Evolutionary conservation across 495 filamentous ascomycete species (phyloP).

Genomic region (Talaromyces trachyspermus): DNA sequence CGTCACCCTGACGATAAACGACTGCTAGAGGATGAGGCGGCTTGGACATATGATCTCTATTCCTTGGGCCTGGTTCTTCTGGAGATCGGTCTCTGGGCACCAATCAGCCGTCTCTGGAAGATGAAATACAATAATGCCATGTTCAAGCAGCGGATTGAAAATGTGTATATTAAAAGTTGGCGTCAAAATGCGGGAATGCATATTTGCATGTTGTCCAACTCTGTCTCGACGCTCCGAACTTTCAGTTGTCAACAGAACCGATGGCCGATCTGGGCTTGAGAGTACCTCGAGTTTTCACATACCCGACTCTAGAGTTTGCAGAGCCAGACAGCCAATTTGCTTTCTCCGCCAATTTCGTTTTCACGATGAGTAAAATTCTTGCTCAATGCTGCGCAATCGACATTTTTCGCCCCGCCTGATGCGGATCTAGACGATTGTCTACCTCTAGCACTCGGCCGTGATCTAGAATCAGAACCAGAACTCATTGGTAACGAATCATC

Average conservation of each 20-base stretch:
- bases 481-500: conserved; percentile 5
- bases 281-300: conserved; percentile 39
- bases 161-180: conserved; percentile 58
- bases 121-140: conserved; percentile 55
- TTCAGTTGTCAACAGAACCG: conserved; percentile 47
- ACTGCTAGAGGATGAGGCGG: conserved; percentile 41
- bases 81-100: conserved; percentile 86
- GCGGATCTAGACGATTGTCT: conserved; percentile 41
- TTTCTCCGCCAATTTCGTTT: conserved; percentile 43
- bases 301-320: conserved; percentile 40
- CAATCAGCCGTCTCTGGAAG: conserved; percentile 61
- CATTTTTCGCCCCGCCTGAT: conserved; percentile 34
- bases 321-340: conserved; percentile 40
- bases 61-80: conserved; percentile 75
- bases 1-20: conserved; percentile 70
- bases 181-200: conserved; percentile 62
- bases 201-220: conserved; percentile 77
- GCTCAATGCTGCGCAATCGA: conserved; percentile 41
- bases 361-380: conserved; percentile 37
- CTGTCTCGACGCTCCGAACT: conserved; percentile 71
- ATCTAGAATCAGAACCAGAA: conserved; percentile 23
- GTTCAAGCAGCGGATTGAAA: conserved; percentile 57
- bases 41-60: conserved; percentile 71
- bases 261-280: conserved; percentile 39
- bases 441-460: conserved; percentile 37